Percentiles rank a stretch among this genome's conserved stretches.
Conservation (phyloP, 169 alveolate genomes). For the Babesia ovis region DNA sequence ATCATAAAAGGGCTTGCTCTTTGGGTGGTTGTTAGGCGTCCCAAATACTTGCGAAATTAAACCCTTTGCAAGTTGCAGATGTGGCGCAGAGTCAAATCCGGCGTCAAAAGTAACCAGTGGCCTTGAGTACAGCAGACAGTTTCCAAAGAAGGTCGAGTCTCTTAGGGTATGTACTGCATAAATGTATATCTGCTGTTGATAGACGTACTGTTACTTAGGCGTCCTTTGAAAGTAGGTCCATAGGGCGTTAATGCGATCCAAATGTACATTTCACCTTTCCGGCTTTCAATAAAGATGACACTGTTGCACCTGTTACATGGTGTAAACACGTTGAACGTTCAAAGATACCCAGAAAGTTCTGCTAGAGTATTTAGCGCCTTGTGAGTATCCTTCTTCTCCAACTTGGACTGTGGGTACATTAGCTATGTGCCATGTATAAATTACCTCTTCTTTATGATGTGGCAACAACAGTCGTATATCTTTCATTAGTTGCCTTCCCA, state of each 20-base stretch:
- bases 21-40: slow-evolving; percentile 94
- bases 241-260: slow-evolving; percentile 93
- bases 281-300: slow-evolving; percentile 89
- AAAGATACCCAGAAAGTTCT: slow-evolving; percentile 62
- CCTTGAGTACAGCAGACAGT: slow-evolving; percentile 91
- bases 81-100: slow-evolving; percentile 71
- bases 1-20: slow-evolving; percentile 94
- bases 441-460: slow-evolving; percentile 94
- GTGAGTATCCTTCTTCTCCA: slow-evolving; percentile 86
- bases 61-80: slow-evolving; percentile 71
- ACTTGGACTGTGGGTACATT: slow-evolving; percentile 71
- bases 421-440: slow-evolving; percentile 21
- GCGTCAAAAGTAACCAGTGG: slow-evolving; percentile 93
- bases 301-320: slow-evolving; percentile 82
- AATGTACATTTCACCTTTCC: slow-evolving; percentile 87
- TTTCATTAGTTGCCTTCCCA: slow-evolving; percentile 90
- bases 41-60: slow-evolving; percentile 84
- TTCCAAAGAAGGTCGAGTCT: slow-evolving; percentile 93
- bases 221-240: slow-evolving; percentile 95
- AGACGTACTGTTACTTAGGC: slow-evolving; percentile 81
- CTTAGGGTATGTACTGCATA: slow-evolving; percentile 82
- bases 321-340: slow-evolving; percentile 19
- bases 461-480: slow-evolving; percentile 95
- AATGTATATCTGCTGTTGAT: slow-evolving; percentile 6
- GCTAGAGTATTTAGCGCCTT: slow-evolving; percentile 81